Evolutionary conservation across 768 basidiomycete genomes (phyloP), one percentile per base, ranked within the genome.

Genomic region (Tulasnella calospora): DNA sequence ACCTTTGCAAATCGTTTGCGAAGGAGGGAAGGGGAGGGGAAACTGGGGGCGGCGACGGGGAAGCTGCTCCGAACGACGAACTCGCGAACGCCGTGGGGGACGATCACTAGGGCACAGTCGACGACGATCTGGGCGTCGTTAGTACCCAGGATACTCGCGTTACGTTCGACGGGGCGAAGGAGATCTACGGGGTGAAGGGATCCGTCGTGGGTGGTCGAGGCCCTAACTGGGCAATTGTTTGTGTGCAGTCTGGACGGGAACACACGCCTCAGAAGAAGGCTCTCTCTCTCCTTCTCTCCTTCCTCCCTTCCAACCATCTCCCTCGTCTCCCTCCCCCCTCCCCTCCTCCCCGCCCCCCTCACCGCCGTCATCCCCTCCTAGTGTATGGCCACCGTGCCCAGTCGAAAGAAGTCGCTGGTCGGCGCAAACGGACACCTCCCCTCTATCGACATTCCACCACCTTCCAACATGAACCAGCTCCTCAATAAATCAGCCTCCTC

Each of bases 401-500:
- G 83, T 71, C 86, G 93, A 82, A 93, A 92, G 90, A 94, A 92
- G 86, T 92, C 92, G 77, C 89, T 93, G 81, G 87, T 89, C 78
- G 85, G 88, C n/a, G 40, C 76, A 35, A 61, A 77, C 71, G 77
- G 71, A 41, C 33, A 33, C 41, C 23, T 78, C 30, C 79, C 80
- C n/a, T 87, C 89, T 70, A 92, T 92, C 84, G 93, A 94, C 84
- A 89, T 89, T 21, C 92, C 92, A 61, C 88, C 91, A 82, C 89
- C 90, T 81, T 90, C 90, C 83, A 94, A 92, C 87, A 76, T 41
- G 40, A 76, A 76, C 67, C 94, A 92, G 73, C 91, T 94, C 79
- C 94, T 95, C 87, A 95, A 95, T 87, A 94, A 95, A 85, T 88
- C 93, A 72, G 93, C 94, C n/a, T 92, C 92, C 74, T 89, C 91